phyloP scores from a whole-genome alignment of 257 asterid genomes.

The Cynanchum wilfordii region DNA sequence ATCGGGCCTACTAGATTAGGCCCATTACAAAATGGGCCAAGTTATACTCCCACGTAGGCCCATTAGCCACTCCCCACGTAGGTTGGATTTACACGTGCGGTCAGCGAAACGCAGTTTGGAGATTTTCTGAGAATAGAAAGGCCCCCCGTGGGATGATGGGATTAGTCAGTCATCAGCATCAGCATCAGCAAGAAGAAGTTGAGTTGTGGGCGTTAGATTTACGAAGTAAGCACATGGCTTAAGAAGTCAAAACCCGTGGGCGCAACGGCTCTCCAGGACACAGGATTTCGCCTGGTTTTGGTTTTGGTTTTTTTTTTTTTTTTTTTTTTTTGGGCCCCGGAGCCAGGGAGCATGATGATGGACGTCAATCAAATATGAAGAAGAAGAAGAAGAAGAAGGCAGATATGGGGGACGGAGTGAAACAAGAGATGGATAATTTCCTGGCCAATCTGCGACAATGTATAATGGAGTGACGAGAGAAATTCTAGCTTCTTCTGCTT shows the following conservation, averaged over 20 bases:
- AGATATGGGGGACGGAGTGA: not conserved
- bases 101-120: not conserved
- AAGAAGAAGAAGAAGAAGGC: not conserved
- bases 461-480: not conserved
- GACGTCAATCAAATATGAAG: not conserved
- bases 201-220: not conserved
- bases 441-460: not conserved
- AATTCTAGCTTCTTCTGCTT: not conserved
- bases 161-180: not conserved
- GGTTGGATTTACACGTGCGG: not conserved
- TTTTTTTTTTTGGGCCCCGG: too few species aligned
- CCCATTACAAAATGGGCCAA: not conserved
- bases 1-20: not conserved
- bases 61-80: not conserved
- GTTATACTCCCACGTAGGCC: not conserved
- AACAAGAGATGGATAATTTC: not conserved
- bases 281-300: not conserved
- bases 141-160: not conserved
- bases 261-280: not conserved
- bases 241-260: constrained; percentile 3
- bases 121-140: constrained; percentile 2
- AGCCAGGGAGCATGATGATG: too few species aligned
- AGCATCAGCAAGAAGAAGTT: not conserved
- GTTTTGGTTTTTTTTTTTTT: not conserved
- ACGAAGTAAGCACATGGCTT: constrained; percentile 2